phyloP scores from a whole-genome alignment of 768 basidiomycete genomes.

The Tulasnella sp. region DNA sequence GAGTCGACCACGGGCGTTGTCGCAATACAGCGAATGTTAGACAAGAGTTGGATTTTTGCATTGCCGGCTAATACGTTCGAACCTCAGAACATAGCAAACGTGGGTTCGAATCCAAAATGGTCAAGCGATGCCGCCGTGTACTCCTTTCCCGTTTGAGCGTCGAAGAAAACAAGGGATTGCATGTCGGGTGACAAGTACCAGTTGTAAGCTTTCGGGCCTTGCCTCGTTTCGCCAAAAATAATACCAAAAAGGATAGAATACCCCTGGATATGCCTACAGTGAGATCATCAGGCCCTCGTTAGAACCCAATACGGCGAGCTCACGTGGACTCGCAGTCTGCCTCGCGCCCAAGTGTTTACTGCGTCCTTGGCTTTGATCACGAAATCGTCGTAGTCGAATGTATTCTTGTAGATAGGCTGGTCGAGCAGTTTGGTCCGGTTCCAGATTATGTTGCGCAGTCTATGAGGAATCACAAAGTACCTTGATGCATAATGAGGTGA shows the following conservation, averaged over 20 bases:
- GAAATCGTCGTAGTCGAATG: neutral
- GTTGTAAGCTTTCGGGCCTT: neutral
- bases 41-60: neutral
- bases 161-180: neutral
- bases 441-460: neutral
- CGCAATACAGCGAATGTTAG: neutral
- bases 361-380: neutral
- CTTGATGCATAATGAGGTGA: neutral
- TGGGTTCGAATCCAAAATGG: neutral
- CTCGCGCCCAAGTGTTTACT: neutral
- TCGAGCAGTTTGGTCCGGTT: neutral
- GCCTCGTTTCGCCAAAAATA: neutral
- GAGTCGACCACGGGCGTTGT: no score
- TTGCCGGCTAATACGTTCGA: no score
- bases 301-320: no score
- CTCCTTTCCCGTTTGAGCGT: neutral
- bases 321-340: neutral
- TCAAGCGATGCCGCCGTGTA: neutral
- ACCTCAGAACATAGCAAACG: slow-evolving; percentile 3
- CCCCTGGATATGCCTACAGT: neutral
- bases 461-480: neutral
- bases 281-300: neutral
- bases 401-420: neutral
- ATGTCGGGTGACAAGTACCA: neutral
- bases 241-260: neutral